A percentile compares a stretch with the other conserved stretches of the same genome.
These are phyloP conservation scores for Hypoxylon rickii DNA, from an alignment of 495 filamentous ascomycete species.

Conservation along the genomic window DNA sequence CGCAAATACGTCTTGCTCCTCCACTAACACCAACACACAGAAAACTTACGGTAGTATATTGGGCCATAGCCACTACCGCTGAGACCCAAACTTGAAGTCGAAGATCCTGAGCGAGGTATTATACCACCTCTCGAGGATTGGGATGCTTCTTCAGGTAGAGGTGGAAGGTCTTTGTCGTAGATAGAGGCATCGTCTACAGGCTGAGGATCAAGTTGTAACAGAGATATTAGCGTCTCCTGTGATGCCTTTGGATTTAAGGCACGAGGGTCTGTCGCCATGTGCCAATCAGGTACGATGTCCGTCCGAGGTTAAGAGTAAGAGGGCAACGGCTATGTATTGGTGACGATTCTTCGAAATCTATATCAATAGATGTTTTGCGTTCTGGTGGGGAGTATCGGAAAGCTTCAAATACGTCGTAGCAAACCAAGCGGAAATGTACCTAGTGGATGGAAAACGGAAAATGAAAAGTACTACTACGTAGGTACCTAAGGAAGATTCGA, in stretches of 20 bases:
- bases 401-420: not conserved
- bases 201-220: slow-evolving; percentile 79
- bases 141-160: slow-evolving; percentile 41
- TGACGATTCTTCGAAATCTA: too few species aligned
- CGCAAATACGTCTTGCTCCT: not conserved
- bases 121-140: slow-evolving; percentile 33
- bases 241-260: slow-evolving; percentile 45
- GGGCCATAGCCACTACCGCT: slow-evolving; percentile 58
- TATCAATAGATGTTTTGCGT: too few species aligned
- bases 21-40: not conserved
- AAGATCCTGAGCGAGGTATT: slow-evolving; percentile 23
- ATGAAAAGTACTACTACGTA: too few species aligned
- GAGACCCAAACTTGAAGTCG: slow-evolving; percentile 54
- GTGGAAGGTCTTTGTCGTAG: slow-evolving; percentile 63
- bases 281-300: not conserved
- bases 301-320: not conserved
- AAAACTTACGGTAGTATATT: slow-evolving; percentile 63
- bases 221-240: slow-evolving; percentile 62
- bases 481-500: too few species aligned
- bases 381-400: not conserved
- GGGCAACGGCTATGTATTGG: too few species aligned
- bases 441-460: not conserved
- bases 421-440: too few species aligned
- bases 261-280: slow-evolving; percentile 31
- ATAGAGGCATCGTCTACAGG: slow-evolving; percentile 66